Conservation (phyloP, 169 alveolate genomes). For the Eimeria tenella region DNA sequence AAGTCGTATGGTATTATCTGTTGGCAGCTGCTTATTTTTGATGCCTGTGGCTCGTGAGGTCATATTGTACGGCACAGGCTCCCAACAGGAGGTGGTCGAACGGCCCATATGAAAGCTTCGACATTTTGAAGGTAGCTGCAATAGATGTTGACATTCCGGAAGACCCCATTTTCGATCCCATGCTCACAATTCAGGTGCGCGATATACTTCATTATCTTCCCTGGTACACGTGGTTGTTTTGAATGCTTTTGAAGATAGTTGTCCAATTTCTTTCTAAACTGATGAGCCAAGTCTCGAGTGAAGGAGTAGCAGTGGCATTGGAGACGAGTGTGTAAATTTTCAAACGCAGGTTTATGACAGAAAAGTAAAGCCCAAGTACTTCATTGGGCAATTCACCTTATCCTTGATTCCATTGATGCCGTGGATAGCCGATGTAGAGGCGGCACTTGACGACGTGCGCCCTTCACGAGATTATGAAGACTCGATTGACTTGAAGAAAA, state of each 20-base stretch:
- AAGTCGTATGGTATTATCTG: neutral
- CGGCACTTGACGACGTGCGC: constrained; percentile 84
- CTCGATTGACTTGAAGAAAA: constrained; percentile 83
- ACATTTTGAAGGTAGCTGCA: constrained; percentile 88
- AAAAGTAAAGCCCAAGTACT: constrained; percentile 83
- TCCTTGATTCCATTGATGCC: constrained; percentile 88
- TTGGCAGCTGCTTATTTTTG: too few species aligned
- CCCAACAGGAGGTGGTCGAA: constrained; percentile 86
- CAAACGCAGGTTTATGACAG: constrained; percentile 83
- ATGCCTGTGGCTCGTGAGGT: too few species aligned
- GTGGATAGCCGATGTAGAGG: constrained; percentile 86
- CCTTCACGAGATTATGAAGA: constrained; percentile 88
- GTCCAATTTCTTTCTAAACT: too few species aligned
- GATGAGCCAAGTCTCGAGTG: too few species aligned
- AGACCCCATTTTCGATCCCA: constrained; percentile 92
- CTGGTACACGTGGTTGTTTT: neutral
- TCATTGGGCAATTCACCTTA: constrained; percentile 87
- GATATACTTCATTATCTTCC: neutral
- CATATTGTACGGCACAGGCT: constrained; percentile 42
- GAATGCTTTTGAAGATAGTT: too few species aligned
- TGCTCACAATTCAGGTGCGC: constrained; percentile 84
- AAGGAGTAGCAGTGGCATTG: neutral
- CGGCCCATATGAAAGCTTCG: constrained; percentile 88
- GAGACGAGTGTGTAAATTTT: neutral
- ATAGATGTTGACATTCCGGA: constrained; percentile 89